Base-by-base conservation (phyloP, 2,329 filamentous ascomycete species). In the Helotiales sp. region DNA sequence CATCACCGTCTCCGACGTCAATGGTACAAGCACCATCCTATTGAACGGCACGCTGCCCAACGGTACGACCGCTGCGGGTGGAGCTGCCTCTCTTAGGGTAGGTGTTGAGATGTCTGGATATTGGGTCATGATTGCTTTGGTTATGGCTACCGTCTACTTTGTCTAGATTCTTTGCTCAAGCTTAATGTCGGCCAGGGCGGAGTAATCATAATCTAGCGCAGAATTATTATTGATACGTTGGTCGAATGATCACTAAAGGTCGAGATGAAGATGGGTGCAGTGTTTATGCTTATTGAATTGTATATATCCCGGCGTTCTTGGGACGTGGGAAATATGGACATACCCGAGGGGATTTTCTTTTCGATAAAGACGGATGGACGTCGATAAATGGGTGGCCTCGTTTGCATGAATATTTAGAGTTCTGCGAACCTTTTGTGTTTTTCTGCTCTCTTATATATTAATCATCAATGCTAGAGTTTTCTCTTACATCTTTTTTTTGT, bases 31-130 rank as follows among this genome's bases (percentile, higher is more conserved):
- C 61, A 87, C 83, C 1, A 80, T 95, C 34, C 76, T 90, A 29
- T 75, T 93, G 70, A 91, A 92, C 70, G 90, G 90, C n/a, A 89
- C 87, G 0, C 75, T 93, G 3, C 82, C 86, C 29, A 88, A 89
- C 64, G 84, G 83, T 49, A 89, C 86, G 0, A 86, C 83, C 0
- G 77, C 80, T 0, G 59, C 76, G 5, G 77, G 76, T 12, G 79
- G 77, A 25, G 74, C 70, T 13, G 74, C 59, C 1, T 54, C 57
- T 8, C 33, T 47, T 8, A 47, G 55, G 0, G 51, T 40, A 3
- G 9, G 65, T 2, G 52, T 61, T 4, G 49, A 65, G 52, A 56
- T 60, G 1, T 57, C 59, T 24, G 67, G 67, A 1, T 71, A 68
- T 31, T 68, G 64, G 63, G 61, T 67, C 13, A 67, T 71, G 66